Conservation (phyloP, 345 rosid species). For the Sisymbrium altissimum region DNA sequence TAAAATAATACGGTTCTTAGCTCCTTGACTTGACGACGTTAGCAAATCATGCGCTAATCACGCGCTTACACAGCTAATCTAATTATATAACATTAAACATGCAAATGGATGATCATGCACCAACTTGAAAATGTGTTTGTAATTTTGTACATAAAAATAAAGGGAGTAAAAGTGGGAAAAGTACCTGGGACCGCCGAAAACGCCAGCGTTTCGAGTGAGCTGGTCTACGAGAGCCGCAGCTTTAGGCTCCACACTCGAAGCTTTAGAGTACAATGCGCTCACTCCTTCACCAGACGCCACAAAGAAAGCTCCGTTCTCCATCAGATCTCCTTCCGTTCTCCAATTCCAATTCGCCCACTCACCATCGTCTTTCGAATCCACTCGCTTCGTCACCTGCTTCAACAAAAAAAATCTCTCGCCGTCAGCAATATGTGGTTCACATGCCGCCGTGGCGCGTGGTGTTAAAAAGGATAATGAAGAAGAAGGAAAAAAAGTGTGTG, state of each 20-base stretch:
- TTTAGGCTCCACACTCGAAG: slow-evolving; percentile 74
- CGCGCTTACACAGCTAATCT: slow-evolving; percentile 25
- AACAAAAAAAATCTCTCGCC: not conserved
- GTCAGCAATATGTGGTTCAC: not conserved
- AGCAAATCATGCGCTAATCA: slow-evolving; percentile 18
- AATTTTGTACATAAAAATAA: not conserved
- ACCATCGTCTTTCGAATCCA: slow-evolving; percentile 63
- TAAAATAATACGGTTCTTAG: not conserved
- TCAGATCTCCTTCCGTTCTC: slow-evolving; percentile 76
- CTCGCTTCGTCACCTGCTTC: slow-evolving; percentile 78
- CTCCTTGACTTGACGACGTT: not conserved
- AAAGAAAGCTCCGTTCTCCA: slow-evolving; percentile 84
- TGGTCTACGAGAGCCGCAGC: slow-evolving; percentile 51
- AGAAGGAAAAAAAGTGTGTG: not conserved
- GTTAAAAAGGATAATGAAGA: not conserved
- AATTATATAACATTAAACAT: not conserved
- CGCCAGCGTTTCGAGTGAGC: slow-evolving; percentile 72
- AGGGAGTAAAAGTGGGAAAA: not conserved
- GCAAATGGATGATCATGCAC: slow-evolving; percentile 9
- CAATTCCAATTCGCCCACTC: slow-evolving; percentile 84
- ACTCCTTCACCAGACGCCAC: slow-evolving; percentile 70
- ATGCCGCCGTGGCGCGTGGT: slow-evolving; percentile 19
- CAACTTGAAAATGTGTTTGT: not conserved
- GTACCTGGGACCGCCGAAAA: slow-evolving; percentile 63
- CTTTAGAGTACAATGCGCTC: slow-evolving; percentile 51